phyloP scores from a whole-genome alignment of 1,284 basidiomycete genomes.

The Paramarasmius palmivorus region DNA sequence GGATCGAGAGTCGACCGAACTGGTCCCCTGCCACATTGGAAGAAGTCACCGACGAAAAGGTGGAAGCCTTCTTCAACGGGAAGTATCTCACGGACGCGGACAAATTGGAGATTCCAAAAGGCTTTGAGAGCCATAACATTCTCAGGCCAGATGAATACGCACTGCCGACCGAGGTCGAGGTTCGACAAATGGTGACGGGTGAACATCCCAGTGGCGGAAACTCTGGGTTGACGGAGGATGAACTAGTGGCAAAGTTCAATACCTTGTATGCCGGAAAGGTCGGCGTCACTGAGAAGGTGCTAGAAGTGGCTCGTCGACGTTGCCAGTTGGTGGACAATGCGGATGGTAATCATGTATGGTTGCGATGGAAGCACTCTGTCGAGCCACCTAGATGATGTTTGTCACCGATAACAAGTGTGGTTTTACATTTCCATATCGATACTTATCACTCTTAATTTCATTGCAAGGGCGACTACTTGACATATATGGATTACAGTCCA shows the following conservation, averaged over 20 bases:
- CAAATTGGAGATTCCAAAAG: constrained; percentile 44
- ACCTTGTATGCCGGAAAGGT: constrained; percentile 53
- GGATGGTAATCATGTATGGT: constrained; percentile 53
- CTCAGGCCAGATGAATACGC: constrained; percentile 53
- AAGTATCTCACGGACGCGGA: constrained; percentile 51
- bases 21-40: constrained; percentile 68
- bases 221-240: constrained; percentile 58
- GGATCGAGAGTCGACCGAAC: constrained; percentile 49
- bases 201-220: constrained; percentile 55
- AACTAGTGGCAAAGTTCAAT: constrained; percentile 61
- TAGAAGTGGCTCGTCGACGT: constrained; percentile 67
- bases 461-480: too few species aligned
- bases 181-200: constrained; percentile 61
- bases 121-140: constrained; percentile 27
- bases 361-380: constrained; percentile 54
- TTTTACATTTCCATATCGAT: background rate
- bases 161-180: constrained; percentile 69
- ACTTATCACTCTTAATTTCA: background rate
- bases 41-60: constrained; percentile 58
- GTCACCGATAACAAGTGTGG: background rate
- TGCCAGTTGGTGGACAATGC: constrained; percentile 59
- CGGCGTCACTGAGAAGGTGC: constrained; percentile 73
- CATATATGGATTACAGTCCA: too few species aligned
- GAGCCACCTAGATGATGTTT: constrained; percentile 4
- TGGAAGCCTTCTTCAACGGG: constrained; percentile 60